Base-by-base conservation (phyloP, 805 yeast species). In the Pichia cabralensis region DNA sequence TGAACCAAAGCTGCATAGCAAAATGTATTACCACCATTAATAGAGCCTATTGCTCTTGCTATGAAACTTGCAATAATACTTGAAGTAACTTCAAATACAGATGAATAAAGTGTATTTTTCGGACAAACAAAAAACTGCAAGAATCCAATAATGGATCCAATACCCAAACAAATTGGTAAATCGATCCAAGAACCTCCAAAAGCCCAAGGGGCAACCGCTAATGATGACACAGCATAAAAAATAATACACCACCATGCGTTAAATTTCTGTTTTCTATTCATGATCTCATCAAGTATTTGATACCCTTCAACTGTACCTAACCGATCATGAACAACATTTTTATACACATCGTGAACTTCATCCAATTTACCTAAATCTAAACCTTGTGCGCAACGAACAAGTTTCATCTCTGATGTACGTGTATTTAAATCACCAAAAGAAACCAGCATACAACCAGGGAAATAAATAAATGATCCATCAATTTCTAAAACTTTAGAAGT, bases 381-480 rank as follows among this genome's bases (percentile, higher is more conserved):
- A n/a, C 96, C 96, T 53, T 89, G 96, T 2, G 76, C 71, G 51
- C 88, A 80, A 47, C 94, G 69, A 3, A 89, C 88, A 40, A 89
- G 64, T 47, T 84, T 94, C 57, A 89, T 88, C 55, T 89, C 96
- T 6, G 96, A 80, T 0, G 97, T 89, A 61, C 95, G 82, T 1
- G 96, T 85, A 1, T 94, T 75, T 3, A 86, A 80, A 55, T 89
- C 97, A 52, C 95, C 95, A 56, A 88, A 89, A 0, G 96, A 81
- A 9, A 83, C 76, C 43, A 89, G 73, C 96, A 89, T 89, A 50
- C 94, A 82, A 1, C 97, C 97, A 0, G 97, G 97, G 37, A 89
- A 69, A 53, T 89, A 89, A 35, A 89, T 66, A 46, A 84, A 88
- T 46, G 88, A 95, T 1, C 94, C 95, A 53, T 89, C 96, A 32